Evolutionary conservation across 441 rosid genomes (phyloP), one percentile per base, ranked within the genome.

Genomic region (Gossypium schwendimanii): DNA sequence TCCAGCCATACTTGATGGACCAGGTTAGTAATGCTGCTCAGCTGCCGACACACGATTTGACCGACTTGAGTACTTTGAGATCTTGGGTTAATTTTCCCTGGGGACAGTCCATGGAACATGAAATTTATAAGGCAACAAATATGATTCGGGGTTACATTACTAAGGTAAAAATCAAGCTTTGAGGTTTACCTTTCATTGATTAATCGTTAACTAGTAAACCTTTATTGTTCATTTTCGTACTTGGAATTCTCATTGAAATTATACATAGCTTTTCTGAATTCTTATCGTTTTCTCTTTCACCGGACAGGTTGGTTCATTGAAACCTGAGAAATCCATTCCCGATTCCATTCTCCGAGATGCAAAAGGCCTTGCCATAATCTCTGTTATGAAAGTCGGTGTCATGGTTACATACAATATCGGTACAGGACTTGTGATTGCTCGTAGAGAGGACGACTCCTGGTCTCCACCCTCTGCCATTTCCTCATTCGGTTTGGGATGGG

Each of bases 61-160:
- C 98, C 3, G 99, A 95, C 81, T 96, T 95, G 67, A 93, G 99
- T 81, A 95, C 99, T 0, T 84, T 93, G 86, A 93, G 99, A 81
- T 93, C 99, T 72, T 95, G 99, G 99, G 82, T 91, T 70, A 95
- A 93, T 80, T 93, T 95, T 83, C 99, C 98, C 0, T 95, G 99
- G 97, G 96, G 91, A 54, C 97, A 88, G 53, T 86, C 94, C 58
- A 88, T 93, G 97, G 97, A 93, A 70, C 81, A 84, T 77, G 99
- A 95, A 77, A 91, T 95, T 72, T 95, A 95, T 57, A 93, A 91
- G 81, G 96, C 99, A 58, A 78, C 97, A 76, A 95, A 93, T 72
- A 83, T 91, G 18, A 81, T 95, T 55, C 86, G 81, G 15, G 89
- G 89, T 45, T 91, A 92, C 80, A 83, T 83, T 49, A 3, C 81